phyloP scores from a whole-genome alignment of 768 basidiomycete species.

The Vararia minispora region DNA sequence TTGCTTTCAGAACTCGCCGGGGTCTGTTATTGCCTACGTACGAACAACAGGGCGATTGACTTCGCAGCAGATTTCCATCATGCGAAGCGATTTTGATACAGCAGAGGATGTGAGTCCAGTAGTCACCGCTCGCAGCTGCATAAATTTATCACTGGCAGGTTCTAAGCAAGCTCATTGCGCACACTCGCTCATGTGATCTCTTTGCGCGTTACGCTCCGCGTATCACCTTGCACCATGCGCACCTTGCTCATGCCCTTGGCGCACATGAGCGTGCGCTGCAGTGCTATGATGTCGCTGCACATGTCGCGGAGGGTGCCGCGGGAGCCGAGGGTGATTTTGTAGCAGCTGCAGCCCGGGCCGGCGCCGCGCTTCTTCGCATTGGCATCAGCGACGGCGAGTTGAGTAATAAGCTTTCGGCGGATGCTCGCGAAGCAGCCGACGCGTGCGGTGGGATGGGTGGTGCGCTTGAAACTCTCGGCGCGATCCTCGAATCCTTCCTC shows the following conservation, averaged over 20 bases:
- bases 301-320: constrained; percentile 32
- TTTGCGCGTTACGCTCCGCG: constrained; percentile 48
- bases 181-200: constrained; percentile 45
- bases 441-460: constrained; percentile 39
- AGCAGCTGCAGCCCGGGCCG: constrained; percentile 36
- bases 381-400: constrained; percentile 24
- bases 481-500: constrained; percentile 38
- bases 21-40: no score
- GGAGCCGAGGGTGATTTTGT: constrained; percentile 31
- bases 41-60: no score
- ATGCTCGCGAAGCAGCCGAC: constrained; percentile 14
- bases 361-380: constrained; percentile 38
- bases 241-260: constrained; percentile 60
- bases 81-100: constrained; percentile 55
- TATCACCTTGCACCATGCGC: constrained; percentile 58
- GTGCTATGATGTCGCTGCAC: constrained; percentile 55
- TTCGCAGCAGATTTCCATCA: constrained; percentile 41
- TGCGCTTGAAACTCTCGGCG: constrained; percentile 41
- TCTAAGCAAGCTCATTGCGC: constrained; percentile 42
- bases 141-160: constrained; percentile 18
- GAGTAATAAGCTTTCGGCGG: constrained; percentile 8
- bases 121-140: neutral
- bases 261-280: constrained; percentile 39
- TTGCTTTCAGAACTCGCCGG: constrained; percentile 58
- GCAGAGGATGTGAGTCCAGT: constrained; percentile 46